Conservation (phyloP, 2,329 filamentous ascomycete genomes). For the Chaetomiaceae sp. region DNA sequence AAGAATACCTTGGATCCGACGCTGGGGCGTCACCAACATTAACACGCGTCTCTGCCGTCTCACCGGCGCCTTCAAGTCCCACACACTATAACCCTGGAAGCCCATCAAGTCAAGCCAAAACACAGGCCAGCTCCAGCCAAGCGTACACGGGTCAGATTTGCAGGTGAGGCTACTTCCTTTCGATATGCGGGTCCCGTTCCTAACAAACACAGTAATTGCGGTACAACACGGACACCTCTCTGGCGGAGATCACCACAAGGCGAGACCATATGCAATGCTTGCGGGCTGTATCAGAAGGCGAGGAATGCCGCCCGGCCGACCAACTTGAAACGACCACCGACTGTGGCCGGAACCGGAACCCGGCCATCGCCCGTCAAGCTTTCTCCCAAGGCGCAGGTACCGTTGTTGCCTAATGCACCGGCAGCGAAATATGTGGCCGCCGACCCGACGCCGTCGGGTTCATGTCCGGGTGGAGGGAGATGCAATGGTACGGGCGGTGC, state of each 20-base stretch:
- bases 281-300: slow-evolving; percentile 89
- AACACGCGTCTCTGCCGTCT: slow-evolving; percentile 12
- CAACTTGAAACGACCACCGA: slow-evolving; percentile 74
- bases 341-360: slow-evolving; percentile 41
- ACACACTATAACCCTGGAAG: slow-evolving; percentile 7
- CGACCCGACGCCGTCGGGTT: slow-evolving; percentile 72
- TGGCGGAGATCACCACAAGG: slow-evolving; percentile 93
- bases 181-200: slow-evolving; percentile 3
- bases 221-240: slow-evolving; percentile 85
- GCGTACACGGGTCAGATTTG: slow-evolving; percentile 60
- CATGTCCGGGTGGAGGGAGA: slow-evolving; percentile 87
- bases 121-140: slow-evolving; percentile 10
- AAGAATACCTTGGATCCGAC: slow-evolving; percentile 1
- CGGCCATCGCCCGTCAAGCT: slow-evolving; percentile 40
- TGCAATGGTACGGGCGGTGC: slow-evolving; percentile 97
- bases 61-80: slow-evolving; percentile 18
- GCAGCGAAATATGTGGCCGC: slow-evolving; percentile 71
- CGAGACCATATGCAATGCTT: slow-evolving; percentile 95
- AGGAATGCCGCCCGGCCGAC: slow-evolving; percentile 87
- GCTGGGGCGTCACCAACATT: slow-evolving; percentile 12
- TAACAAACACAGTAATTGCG: slow-evolving; percentile 69
- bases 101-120: slow-evolving; percentile 10
- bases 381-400: slow-evolving; percentile 36
- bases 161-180: slow-evolving; percentile 49
- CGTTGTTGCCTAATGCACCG: slow-evolving; percentile 38